Conservation (phyloP, 116 monocot genomes). For the Trichopus zeylanicus region DNA sequence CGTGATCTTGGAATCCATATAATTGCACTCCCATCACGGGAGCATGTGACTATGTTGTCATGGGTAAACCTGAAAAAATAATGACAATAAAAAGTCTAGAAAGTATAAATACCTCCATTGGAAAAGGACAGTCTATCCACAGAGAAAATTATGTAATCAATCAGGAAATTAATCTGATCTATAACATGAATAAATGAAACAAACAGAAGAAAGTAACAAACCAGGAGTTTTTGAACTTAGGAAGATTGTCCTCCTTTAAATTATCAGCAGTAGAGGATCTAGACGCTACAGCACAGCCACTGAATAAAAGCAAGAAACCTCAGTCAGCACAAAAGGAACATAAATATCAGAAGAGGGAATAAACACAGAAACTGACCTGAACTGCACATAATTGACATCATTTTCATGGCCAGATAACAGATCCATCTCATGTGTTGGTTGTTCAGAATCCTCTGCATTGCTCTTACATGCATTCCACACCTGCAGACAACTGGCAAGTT, state of each 20-base stretch:
- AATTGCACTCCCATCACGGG: constrained; percentile 99
- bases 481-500: constrained; percentile 27
- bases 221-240: constrained; percentile 98
- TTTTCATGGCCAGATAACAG: constrained; percentile 96
- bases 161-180: background rate
- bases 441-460: constrained; percentile 58
- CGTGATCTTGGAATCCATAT: constrained; percentile 98
- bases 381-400: constrained; percentile 99
- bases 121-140: no score
- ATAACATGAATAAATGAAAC: background rate
- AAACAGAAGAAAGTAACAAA: constrained; percentile 22
- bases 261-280: constrained; percentile 53
- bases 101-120: no score
- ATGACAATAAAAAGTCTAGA: no score
- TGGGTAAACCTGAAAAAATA: constrained; percentile 92
- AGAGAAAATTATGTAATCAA: background rate
- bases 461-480: constrained; percentile 93
- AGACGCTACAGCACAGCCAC: constrained; percentile 80
- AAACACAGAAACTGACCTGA: constrained; percentile 50
- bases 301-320: constrained; percentile 21
- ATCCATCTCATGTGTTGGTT: constrained; percentile 97
- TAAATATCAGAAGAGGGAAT: constrained; percentile 1
- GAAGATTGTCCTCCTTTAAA: constrained; percentile 89
- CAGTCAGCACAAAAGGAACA: background rate
- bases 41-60: constrained; percentile 99